These are phyloP conservation scores for Ceratobasidium sp. DNA, from an alignment of 1,284 basidiomycete genomes.

Conservation along the genomic window DNA sequence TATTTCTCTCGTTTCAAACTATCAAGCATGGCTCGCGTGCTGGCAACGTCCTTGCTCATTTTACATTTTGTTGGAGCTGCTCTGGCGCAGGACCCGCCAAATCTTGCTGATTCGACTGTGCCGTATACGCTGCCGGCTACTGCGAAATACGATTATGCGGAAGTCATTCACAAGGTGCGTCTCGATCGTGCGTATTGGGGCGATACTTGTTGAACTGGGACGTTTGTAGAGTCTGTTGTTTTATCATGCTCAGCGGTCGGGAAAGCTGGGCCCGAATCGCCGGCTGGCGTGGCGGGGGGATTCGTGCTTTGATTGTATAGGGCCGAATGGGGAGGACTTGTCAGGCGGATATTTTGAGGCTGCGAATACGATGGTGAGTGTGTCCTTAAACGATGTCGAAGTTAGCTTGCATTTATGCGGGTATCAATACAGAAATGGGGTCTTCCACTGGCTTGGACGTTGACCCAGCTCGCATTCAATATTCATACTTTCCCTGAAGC, in stretches of 20 bases:
- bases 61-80: slow-evolving; percentile 2
- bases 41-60: slow-evolving; percentile 1
- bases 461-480: slow-evolving; percentile 46
- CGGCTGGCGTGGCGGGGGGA: slow-evolving; percentile 43
- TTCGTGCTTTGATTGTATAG: slow-evolving; percentile 43
- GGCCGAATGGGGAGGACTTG: slow-evolving; percentile 43
- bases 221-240: slow-evolving; percentile 34
- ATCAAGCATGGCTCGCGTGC: slow-evolving; percentile 19
- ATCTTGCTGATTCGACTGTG: slow-evolving; percentile 38
- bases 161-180: slow-evolving; percentile 43
- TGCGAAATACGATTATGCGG: slow-evolving; percentile 46
- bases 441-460: slow-evolving; percentile 43
- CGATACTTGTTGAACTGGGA: not conserved
- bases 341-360: slow-evolving; percentile 46
- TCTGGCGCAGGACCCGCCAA: slow-evolving; percentile 36
- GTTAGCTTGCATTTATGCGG: slow-evolving; percentile 11
- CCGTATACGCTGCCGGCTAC: slow-evolving; percentile 28
- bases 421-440: slow-evolving; percentile 42
- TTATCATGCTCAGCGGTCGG: slow-evolving; percentile 45
- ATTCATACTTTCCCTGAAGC: slow-evolving; percentile 30
- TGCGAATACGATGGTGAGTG: slow-evolving; percentile 45
- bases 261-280: slow-evolving; percentile 45
- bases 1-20: slow-evolving; percentile 5
- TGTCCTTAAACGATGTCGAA: slow-evolving; percentile 39
- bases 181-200: not conserved